A percentile compares a stretch with the other conserved stretches of the same genome.
phyloP scores from a whole-genome alignment of 345 rosid species.

The Brassica rapa region DNA sequence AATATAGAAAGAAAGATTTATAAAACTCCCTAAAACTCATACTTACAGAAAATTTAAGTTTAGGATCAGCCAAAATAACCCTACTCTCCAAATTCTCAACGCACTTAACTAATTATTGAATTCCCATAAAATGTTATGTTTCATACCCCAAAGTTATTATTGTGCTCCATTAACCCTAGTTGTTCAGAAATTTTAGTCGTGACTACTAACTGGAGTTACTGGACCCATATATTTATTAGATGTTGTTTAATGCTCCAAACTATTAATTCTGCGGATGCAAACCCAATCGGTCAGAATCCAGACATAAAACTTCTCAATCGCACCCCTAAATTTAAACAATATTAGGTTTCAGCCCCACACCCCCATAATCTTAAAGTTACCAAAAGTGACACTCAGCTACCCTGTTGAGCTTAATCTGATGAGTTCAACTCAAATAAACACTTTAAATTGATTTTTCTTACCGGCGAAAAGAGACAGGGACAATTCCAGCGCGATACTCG shows the following conservation, averaged over 20 bases:
- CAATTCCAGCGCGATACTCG: slow-evolving; percentile 73
- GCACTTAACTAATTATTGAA: background rate
- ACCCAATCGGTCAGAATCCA: background rate
- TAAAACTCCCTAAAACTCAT: background rate
- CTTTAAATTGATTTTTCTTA: slow-evolving; percentile 21
- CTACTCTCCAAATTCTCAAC: background rate
- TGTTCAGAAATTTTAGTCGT: background rate
- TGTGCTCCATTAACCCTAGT: background rate
- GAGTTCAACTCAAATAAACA: background rate
- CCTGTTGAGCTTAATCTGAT: background rate
- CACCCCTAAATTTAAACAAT: background rate
- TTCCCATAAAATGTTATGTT: background rate
- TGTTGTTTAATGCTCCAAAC: background rate
- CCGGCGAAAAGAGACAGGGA: slow-evolving; percentile 80
- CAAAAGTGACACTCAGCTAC: background rate
- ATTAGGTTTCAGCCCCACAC: slow-evolving; percentile 1
- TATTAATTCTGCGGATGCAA: background rate
- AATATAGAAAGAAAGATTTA: background rate
- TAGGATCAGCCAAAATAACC: background rate
- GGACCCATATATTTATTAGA: background rate
- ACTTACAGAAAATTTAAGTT: background rate
- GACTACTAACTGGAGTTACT: background rate
- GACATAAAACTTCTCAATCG: background rate
- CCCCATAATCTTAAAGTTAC: background rate
- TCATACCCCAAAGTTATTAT: background rate